A percentile compares a stretch with the other conserved stretches of the same genome.
Evolutionary conservation across 306 rosid genomes (phyloP).

Genomic region (Prunus fruticosa): DNA sequence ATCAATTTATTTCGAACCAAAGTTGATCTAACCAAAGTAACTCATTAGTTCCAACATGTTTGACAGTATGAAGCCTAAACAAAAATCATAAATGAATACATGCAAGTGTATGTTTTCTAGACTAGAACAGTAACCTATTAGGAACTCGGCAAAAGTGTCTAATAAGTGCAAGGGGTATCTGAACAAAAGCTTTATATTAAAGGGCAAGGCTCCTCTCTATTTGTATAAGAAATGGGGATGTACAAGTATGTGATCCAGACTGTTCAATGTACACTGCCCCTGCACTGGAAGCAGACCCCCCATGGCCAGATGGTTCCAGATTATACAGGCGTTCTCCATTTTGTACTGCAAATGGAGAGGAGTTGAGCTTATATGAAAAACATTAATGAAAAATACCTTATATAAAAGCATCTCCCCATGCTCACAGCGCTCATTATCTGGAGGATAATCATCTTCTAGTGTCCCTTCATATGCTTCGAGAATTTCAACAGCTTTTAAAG

Average conservation of each 20-base stretch:
- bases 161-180: background rate
- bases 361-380: constrained; percentile 8
- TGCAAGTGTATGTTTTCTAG: background rate
- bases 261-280: background rate
- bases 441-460: constrained; percentile 92
- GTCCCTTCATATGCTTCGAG: constrained; percentile 99
- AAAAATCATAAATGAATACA: too few relatives aligned
- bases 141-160: background rate
- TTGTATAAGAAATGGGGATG: background rate
- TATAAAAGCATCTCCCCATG: constrained; percentile 98
- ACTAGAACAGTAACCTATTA: background rate
- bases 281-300: background rate
- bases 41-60: background rate
- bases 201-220: background rate
- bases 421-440: constrained; percentile 93
- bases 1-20: background rate
- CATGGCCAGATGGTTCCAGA: background rate
- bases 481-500: constrained; percentile 90
- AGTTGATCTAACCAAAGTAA: background rate
- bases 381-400: constrained; percentile 53
- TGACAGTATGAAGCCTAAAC: background rate
- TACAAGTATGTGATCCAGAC: background rate
- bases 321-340: background rate
- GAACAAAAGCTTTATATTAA: background rate
- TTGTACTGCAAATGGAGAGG: constrained; percentile 5